Evolutionary conservation across 768 basidiomycete species (phyloP).

Genomic region (Cyclocybe aegerita): DNA sequence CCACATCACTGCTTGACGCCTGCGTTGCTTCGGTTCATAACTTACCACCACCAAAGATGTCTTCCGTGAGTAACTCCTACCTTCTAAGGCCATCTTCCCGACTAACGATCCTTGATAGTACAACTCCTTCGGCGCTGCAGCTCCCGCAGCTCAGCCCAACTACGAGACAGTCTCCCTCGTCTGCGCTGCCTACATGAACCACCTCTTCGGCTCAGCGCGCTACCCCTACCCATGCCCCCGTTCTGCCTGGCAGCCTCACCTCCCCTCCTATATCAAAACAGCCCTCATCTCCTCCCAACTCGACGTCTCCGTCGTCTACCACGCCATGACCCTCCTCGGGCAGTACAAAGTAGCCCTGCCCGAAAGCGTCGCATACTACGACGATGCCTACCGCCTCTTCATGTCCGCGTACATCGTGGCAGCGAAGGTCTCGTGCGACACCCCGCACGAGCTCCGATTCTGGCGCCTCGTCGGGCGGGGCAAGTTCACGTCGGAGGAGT

Average conservation of each 20-base stretch:
- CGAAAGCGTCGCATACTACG: slow-evolving; percentile 6
- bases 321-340: slow-evolving; percentile 9
- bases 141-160: neutral
- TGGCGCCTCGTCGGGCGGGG: neutral
- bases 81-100: no score
- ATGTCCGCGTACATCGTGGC: slow-evolving; percentile 12
- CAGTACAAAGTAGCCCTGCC: slow-evolving; percentile 5
- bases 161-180: neutral
- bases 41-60: no score
- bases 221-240: slow-evolving; percentile 4
- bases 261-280: slow-evolving; percentile 4
- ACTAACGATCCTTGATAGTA: no score
- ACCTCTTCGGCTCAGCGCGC: slow-evolving; percentile 10
- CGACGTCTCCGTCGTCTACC: slow-evolving; percentile 1
- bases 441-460: neutral
- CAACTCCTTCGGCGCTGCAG: neutral
- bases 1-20: no score
- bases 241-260: slow-evolving; percentile 8
- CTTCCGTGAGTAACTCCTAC: no score
- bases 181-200: slow-evolving; percentile 11
- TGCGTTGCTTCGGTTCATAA: no score
- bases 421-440: slow-evolving; percentile 1
- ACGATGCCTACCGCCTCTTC: slow-evolving; percentile 11
- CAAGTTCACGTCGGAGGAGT: neutral
- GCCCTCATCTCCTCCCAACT: slow-evolving; percentile 3